Base-by-base conservation (phyloP, 2,329 filamentous ascomycete species). In the Botrytis hyacinthi region DNA sequence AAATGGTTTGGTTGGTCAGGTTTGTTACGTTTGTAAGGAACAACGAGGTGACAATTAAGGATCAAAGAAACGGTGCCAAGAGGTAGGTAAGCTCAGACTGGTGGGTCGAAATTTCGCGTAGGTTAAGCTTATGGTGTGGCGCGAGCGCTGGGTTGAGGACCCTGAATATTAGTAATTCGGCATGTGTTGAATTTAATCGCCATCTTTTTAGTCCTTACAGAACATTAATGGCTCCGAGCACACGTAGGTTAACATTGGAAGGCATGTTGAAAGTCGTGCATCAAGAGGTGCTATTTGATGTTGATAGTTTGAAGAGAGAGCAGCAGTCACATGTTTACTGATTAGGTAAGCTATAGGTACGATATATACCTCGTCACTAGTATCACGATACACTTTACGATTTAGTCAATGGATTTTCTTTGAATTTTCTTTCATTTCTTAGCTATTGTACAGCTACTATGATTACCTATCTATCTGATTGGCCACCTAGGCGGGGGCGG, bases 61-160 rank as follows among this genome's bases (percentile, higher is more conserved):
- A 40, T 59, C 57, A 35, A 59, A 59, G 40, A 48, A 51, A 29
- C 18, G 29, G 61, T 9, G 66, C 66, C 66, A 69, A 69, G 66
- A 68, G n/a, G n/a, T 32, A 16, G 40, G 40, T 57, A 42, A 59
- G 66, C 66, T 68, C 66, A 68, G 66, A 68, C 48, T 37, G 51
- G 18, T 37, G 16, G 66, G 18, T 32, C n/a, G 16, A 42, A 32
- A 57, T 69, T 42, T 69, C 66, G 48, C 51, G n/a, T 57, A 57
- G 14, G 51, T 29, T 57, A 57, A 57, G 51, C n/a, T 18, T 57
- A 32, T 42, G 66, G 35, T 35, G 7, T 16, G 16, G 18, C 42
- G 35, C 48, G 32, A 67, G 35, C 18, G 18, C 48, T 20, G n/a
- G 26, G 26, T 5, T 59, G 22, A 62, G 60, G 60, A 62, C 60